Percentiles rank a stretch among this genome's conserved stretches.
These are phyloP conservation scores for Fusarium ambrosium DNA, from an alignment of 2,329 filamentous ascomycete species.

Conservation along the genomic window DNA sequence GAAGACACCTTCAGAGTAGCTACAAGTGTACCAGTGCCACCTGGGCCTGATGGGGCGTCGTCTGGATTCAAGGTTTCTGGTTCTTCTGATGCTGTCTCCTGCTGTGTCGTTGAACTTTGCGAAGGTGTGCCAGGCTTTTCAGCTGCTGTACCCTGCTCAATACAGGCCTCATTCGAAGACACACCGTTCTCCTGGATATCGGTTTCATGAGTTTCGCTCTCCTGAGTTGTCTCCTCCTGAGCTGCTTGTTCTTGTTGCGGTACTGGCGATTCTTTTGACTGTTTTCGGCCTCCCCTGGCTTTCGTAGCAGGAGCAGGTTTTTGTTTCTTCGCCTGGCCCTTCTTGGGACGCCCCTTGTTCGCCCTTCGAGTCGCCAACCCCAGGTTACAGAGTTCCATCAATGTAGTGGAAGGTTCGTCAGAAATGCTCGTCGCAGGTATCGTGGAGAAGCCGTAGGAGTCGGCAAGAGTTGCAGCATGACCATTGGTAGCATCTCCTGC, in stretches of 20 bases:
- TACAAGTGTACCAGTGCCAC: constrained; percentile 8
- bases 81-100: neutral
- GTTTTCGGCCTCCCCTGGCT: constrained; percentile 14
- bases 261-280: neutral
- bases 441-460: constrained; percentile 38
- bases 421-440: constrained; percentile 11
- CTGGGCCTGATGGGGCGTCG: neutral
- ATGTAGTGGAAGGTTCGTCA: constrained; percentile 25
- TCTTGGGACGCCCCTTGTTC: constrained; percentile 45
- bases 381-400: constrained; percentile 46
- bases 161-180: neutral
- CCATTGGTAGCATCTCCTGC: neutral
- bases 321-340: constrained; percentile 25
- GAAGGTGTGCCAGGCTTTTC: neutral
- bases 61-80: neutral
- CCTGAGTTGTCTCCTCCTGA: neutral
- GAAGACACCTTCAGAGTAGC: constrained; percentile 26
- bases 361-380: constrained; percentile 41
- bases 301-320: constrained; percentile 13
- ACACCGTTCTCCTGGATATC: neutral
- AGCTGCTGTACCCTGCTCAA: neutral
- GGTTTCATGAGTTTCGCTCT: neutral
- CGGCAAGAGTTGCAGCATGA: neutral
- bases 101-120: neutral
- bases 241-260: neutral